Evolutionary conservation across 164 flowering plant genomes (phyloP).

Genomic region (Protea cynaroides): DNA sequence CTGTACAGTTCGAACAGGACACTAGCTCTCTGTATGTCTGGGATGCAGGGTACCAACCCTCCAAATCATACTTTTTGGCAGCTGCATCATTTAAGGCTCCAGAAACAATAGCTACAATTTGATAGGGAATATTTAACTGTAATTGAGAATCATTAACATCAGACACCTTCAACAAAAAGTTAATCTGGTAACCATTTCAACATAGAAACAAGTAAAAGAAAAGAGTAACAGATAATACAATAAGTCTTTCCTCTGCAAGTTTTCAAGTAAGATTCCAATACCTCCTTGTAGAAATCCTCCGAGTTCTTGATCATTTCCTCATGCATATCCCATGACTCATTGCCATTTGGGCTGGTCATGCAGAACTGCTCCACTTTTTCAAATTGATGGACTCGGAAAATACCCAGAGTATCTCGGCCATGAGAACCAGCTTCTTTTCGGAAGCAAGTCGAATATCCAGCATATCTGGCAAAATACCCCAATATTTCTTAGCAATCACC

Average conservation of each 20-base stretch:
- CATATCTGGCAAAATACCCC: slow-evolving; percentile 48
- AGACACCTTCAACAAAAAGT: not conserved
- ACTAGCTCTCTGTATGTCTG: slow-evolving; percentile 48
- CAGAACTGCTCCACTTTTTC: slow-evolving; percentile 82
- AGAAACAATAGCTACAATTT: slow-evolving; percentile 59
- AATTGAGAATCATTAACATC: not conserved
- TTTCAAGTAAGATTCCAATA: slow-evolving; percentile 9
- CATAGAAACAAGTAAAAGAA: no score
- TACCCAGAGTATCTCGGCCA: slow-evolving; percentile 74
- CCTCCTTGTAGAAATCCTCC: slow-evolving; percentile 60
- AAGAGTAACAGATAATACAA: no score
- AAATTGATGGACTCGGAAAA: slow-evolving; percentile 76
- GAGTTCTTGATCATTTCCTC: slow-evolving; percentile 59
- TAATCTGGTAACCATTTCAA: not conserved
- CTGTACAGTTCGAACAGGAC: slow-evolving; percentile 53
- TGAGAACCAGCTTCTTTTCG: slow-evolving; percentile 99
- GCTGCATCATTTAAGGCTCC: slow-evolving; percentile 87
- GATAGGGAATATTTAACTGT: slow-evolving; percentile 65
- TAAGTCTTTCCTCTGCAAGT: not conserved
- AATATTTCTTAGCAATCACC: not conserved
- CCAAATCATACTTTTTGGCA: slow-evolving; percentile 61
- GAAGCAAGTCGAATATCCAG: slow-evolving; percentile 93
- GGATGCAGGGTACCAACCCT: slow-evolving; percentile 56
- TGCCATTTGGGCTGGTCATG: slow-evolving; percentile 57
- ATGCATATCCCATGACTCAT: slow-evolving; percentile 63